Evolutionary conservation across 1,139 yeast species (phyloP).

Genomic region (Candida dubliniensis): DNA sequence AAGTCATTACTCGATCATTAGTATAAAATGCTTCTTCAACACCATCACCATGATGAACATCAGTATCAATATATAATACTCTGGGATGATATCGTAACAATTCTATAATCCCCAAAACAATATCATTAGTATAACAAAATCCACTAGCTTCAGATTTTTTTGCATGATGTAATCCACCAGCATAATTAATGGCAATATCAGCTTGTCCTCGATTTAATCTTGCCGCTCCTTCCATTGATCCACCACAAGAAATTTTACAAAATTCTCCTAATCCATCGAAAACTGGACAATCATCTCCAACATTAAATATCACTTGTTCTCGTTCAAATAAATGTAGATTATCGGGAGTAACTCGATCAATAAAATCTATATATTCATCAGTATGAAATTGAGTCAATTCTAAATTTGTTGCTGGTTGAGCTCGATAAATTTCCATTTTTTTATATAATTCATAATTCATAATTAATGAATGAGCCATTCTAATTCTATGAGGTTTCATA

Average conservation of each 20-base stretch:
- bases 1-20: constrained; percentile 93
- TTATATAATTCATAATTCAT: constrained; percentile 97
- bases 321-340: constrained; percentile 87
- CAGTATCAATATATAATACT: constrained; percentile 91
- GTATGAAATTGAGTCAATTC: constrained; percentile 99
- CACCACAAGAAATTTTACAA: constrained; percentile 88
- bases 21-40: constrained; percentile 97
- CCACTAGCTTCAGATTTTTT: constrained; percentile 94
- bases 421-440: constrained; percentile 95
- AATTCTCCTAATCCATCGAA: constrained; percentile 93
- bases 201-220: constrained; percentile 81
- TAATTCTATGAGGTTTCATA: constrained; percentile 97
- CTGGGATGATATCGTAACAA: constrained; percentile 85
- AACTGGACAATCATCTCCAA: constrained; percentile 97
- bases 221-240: constrained; percentile 89
- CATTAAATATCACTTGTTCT: constrained; percentile 92
- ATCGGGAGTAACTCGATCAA: constrained; percentile 92
- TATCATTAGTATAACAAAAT: constrained; percentile 93
- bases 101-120: constrained; percentile 83
- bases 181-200: constrained; percentile 95
- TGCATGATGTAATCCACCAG: constrained; percentile 97
- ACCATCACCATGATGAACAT: constrained; percentile 97
- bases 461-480: constrained; percentile 96
- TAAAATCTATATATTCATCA: constrained; percentile 93
- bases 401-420: constrained; percentile 96